phyloP scores from a whole-genome alignment of 192 early-diverging fungal species.

The Cetraspora pellucida region DNA sequence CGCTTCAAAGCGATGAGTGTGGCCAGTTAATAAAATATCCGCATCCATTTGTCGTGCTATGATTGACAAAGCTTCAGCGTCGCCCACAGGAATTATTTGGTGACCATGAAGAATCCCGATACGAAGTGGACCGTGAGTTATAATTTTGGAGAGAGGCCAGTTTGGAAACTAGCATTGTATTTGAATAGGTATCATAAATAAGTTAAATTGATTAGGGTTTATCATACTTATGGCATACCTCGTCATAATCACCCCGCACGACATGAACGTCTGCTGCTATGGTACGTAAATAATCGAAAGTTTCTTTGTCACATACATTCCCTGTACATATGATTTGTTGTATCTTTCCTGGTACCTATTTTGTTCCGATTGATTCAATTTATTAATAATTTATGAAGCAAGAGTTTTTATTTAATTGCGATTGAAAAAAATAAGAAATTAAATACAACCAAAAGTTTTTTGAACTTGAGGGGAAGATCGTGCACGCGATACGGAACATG shows the following conservation, averaged over 20 bases:
- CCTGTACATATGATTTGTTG: constrained; percentile 94
- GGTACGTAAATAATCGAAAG: constrained; percentile 84
- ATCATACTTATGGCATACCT: constrained; percentile 44
- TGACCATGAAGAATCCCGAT: constrained; percentile 89
- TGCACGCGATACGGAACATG: constrained; percentile 92
- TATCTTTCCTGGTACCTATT: constrained; percentile 89
- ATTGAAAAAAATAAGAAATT: background rate
- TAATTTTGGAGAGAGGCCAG: constrained; percentile 66
- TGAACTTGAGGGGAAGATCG: constrained; percentile 90
- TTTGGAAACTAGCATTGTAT: constrained; percentile 43
- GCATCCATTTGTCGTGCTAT: constrained; percentile 89
- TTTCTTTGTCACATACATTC: constrained; percentile 82
- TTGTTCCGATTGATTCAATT: background rate
- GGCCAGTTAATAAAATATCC: constrained; percentile 86
- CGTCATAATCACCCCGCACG: constrained; percentile 86
- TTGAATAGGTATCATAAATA: background rate
- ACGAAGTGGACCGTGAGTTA: constrained; percentile 63
- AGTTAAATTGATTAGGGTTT: background rate
- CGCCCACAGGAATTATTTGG: constrained; percentile 80
- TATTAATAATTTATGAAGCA: background rate
- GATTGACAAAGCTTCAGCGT: constrained; percentile 69
- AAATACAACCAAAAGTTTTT: constrained; percentile 78
- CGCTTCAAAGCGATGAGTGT: constrained; percentile 90
- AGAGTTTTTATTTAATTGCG: background rate
- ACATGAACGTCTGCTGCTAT: constrained; percentile 75